phyloP scores from a whole-genome alignment of 768 basidiomycete genomes.

The Hirschioporus abietinus region DNA sequence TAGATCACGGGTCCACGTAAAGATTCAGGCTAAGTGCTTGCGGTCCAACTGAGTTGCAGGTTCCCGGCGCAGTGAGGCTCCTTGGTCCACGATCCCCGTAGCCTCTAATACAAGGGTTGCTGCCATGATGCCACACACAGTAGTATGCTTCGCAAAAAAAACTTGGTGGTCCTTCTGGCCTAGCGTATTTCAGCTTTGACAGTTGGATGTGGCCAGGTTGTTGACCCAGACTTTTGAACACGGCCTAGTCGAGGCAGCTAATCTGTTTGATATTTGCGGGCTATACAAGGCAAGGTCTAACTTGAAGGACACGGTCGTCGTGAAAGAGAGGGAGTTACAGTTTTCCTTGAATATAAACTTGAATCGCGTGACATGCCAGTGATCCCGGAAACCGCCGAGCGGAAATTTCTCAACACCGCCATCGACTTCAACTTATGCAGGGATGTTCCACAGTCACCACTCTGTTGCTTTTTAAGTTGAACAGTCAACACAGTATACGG shows the following conservation, averaged over 20 bases:
- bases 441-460: no score
- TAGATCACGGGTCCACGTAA: neutral
- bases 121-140: neutral
- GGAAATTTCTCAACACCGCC: no score
- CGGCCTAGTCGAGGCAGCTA: neutral
- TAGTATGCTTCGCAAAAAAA: neutral
- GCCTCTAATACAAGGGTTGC: neutral
- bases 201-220: neutral
- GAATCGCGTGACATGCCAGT: no score
- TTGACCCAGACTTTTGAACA: neutral
- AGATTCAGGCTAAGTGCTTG: neutral
- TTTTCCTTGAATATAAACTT: no score
- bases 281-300: no score
- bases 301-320: neutral
- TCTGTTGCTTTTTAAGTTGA: no score
- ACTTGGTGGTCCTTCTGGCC: neutral
- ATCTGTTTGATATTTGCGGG: no score
- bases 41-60: neutral
- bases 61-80: no score
- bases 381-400: no score
- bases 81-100: neutral
- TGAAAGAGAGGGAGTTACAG: no score
- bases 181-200: neutral
- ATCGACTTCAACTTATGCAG: no score
- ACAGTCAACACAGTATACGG: no score